phyloP scores from a whole-genome alignment of 2,329 filamentous ascomycete genomes.

The Fusarium dlaminii region DNA sequence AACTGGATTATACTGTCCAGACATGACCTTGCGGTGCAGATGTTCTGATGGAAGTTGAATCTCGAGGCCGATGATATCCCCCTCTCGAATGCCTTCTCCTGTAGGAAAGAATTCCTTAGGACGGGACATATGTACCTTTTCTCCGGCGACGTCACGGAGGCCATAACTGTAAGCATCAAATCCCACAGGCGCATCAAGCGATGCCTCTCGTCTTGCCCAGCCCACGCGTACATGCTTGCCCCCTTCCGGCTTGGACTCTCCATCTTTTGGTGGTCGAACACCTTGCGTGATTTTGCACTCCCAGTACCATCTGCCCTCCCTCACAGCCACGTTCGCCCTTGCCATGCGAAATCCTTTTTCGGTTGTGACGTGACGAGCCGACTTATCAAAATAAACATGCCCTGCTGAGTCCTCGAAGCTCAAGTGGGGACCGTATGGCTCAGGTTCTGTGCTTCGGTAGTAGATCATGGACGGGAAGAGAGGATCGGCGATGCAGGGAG shows the following conservation, averaged over 20 bases:
- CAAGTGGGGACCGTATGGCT: slow-evolving; percentile 84
- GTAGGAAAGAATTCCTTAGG: slow-evolving; percentile 89
- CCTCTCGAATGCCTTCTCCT: slow-evolving; percentile 82
- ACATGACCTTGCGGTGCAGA: slow-evolving; percentile 87
- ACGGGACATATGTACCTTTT: slow-evolving; percentile 92
- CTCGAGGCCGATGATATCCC: slow-evolving; percentile 93
- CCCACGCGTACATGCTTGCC: slow-evolving; percentile 82
- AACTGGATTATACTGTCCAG: slow-evolving; percentile 86
- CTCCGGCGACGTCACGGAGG: slow-evolving; percentile 86
- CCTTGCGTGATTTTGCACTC: slow-evolving; percentile 91
- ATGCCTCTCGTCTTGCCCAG: slow-evolving; percentile 83
- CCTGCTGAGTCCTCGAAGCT: slow-evolving; percentile 92
- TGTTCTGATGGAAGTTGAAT: slow-evolving; percentile 88
- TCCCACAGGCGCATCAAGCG: slow-evolving; percentile 83
- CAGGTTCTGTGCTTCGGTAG: slow-evolving; percentile 88
- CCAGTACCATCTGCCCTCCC: slow-evolving; percentile 93
- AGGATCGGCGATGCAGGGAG: slow-evolving; percentile 89
- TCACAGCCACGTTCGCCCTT: slow-evolving; percentile 87
- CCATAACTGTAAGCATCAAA: slow-evolving; percentile 95
- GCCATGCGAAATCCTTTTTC: slow-evolving; percentile 94
- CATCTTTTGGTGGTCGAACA: slow-evolving; percentile 56
- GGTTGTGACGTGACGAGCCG: slow-evolving; percentile 82
- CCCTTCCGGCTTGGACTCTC: slow-evolving; percentile 57
- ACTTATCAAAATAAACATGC: slow-evolving; percentile 82
- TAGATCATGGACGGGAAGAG: slow-evolving; percentile 86